Base-by-base conservation (phyloP, 2,329 filamentous ascomycete genomes). In the Verticillium albo-atrum region DNA sequence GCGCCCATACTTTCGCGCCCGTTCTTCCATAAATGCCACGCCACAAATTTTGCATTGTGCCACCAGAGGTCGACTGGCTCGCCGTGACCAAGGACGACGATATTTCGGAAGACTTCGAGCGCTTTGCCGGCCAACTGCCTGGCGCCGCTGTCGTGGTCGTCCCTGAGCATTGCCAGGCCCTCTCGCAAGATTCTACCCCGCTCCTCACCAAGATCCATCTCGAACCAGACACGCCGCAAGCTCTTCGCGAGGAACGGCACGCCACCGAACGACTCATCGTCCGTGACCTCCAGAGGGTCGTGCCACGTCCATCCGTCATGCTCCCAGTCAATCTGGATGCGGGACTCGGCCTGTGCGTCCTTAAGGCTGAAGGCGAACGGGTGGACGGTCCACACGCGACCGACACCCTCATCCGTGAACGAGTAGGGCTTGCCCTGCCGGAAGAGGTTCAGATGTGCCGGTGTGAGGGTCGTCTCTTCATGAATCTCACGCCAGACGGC, bases 1-100 rank as follows among this genome's bases (percentile, higher is more conserved):
- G 86, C 82, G 1, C 81, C 81, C 86, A 89, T 89, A 68, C 82
- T 86, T 62, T 86, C 84, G n/a, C 85, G 79, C 0, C 85, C 84
- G 58, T 87, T 86, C 66, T 87, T 87, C 71, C 82, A 85, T 1
- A 90, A 72, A 68, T 88, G 83, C 82, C 87, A 89, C 2, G 80
- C 83, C 2, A 76, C 77, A 73, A 83, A 79, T 15, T 83, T 76
- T n/a, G 82, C 68, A 28, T 77, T 78, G 27, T 69, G 70, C 85
- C 86, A 89, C 79, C 84, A 86, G 6, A 68, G 70, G 1, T 77
- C 70, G 6, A 75, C 71, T 9, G 15, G 10, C 26, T 57, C 55
- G 14, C 55, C 55, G 7, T 51, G 25, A 7, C 26, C 42, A 10
- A 50, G 26, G 20, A 42, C 30, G 14, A 57, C 27, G 2, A 57